Base-by-base conservation (phyloP, 257 asterid genomes). In the Linderniella brevidens region DNA sequence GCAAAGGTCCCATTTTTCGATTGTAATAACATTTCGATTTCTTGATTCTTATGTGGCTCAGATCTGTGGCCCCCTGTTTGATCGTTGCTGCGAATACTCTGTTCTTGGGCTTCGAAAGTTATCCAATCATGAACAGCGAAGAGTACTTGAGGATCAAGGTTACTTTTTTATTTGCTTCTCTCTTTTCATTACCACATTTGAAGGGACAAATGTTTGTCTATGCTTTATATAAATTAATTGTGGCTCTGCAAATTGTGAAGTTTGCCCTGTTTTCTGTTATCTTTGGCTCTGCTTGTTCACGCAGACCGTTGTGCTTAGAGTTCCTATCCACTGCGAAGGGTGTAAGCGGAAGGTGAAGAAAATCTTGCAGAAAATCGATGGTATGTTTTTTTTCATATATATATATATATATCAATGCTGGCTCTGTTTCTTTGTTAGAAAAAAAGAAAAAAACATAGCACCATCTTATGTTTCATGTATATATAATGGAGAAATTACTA, bases 261-360 rank as follows among this genome's bases (percentile, higher is more conserved):
- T 11, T 11, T 39, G 13, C 15, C 43, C 3, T 13, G 11, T 37
- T 11, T 37, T 11, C 40, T 6, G 8, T 37, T 6, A 37, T 8
- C 8, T 6, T 37, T 37, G 8, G 40, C 11, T 37, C 11, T 39
- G 13, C 43, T 39, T 39, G 43, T 46, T 29, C 57, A 58, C 39
- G 20, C 76, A 86, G 96, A 86, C 78, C 46, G 74, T 86, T 92
- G 61, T 58, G 63, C 65, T 86, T 43, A 86, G 72, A 46, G 96
- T 86, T 55, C 78, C 94, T 32, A 82, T 86, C 68, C 96, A 86
- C 68, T 86, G 96, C 39, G 78, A 77, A 72, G 96, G 84, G 58
- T 86, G 96, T 75, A 78, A 70, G 50, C 72, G 58, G 29, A 79
- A 86, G 60, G 96, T 82, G 52, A 76, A 86, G 78, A 86, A 77